Base-by-base conservation (phyloP, 345 rosid genomes). In the Eucalyptus guilfoylei region DNA sequence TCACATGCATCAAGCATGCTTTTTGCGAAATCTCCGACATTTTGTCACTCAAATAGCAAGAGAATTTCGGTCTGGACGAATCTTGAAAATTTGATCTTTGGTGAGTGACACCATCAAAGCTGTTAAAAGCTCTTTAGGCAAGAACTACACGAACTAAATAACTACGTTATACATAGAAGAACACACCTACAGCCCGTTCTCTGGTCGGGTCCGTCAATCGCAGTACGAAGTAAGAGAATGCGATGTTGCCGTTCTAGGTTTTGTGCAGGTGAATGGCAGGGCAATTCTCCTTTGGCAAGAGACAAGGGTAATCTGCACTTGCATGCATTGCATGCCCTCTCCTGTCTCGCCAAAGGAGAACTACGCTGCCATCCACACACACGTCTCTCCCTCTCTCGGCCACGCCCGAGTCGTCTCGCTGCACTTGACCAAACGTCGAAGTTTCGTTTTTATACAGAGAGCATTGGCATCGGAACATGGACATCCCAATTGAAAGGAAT, bases 251-350 rank as follows among this genome's bases (percentile, higher is more conserved):
- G 80, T 34, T 69, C 80, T 69, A 34, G 80, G 80, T 34, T 34
- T 69, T 69, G 80, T 8, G 87, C 40, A 14, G 8, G 88, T 47
- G 49, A 89, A 89, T 89, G 83, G 87, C 88, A 89, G 85, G 80
- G 90, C 87, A 62, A 89, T 89, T 89, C 90, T 89, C 88, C 85
- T 89, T 89, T 89, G 90, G 88, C 90, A 69, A 34, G 80, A 69
- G 80, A 69, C 44, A 34, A 15, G 24, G 26, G 11, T 32, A 52
- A 9, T 34, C 80, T 69, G 26, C 26, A 69, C 80, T 69, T 69
- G 80, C 80, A 69, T 69, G 80, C 24, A 17, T 34, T 34, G 80
- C 80, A 9, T 34, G 80, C 42, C 26, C 44, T 34, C 24, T 17
- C 21, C 44, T 69, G 44, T 69, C 80, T 34, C 11, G 80, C 80